Percentiles rank a stretch among this genome's conserved stretches.
Evolutionary conservation across 2,329 filamentous ascomycete genomes (phyloP).

Genomic region (Arachnomyces sp.): DNA sequence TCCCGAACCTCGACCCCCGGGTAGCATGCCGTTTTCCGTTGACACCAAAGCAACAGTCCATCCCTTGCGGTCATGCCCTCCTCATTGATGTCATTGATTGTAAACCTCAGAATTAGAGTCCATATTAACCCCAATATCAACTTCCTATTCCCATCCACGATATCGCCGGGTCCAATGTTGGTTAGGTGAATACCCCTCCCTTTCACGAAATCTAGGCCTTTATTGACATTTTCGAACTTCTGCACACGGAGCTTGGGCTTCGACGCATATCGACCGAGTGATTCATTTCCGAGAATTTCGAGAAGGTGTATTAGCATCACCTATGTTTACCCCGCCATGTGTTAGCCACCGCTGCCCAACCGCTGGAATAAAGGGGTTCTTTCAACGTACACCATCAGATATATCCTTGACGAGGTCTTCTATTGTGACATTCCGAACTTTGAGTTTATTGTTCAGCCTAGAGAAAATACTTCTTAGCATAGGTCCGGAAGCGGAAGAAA

Average conservation of each 20-base stretch:
- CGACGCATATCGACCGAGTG: conserved; percentile 90
- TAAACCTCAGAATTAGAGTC: conserved; percentile 96
- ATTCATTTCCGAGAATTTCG: conserved; percentile 90
- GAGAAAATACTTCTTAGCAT: background rate
- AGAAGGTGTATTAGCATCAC: conserved; percentile 93
- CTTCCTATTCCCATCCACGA: conserved; percentile 95
- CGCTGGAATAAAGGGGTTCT: background rate
- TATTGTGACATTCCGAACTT: conserved; percentile 66
- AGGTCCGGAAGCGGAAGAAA: conserved; percentile 1
- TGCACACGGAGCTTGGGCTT: conserved; percentile 95
- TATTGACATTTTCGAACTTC: conserved; percentile 96
- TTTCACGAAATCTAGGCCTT: conserved; percentile 88
- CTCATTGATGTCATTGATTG: conserved; percentile 96
- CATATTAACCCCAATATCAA: conserved; percentile 96
- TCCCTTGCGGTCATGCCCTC: conserved; percentile 98
- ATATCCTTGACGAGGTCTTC: conserved; percentile 83
- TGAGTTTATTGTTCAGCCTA: conserved; percentile 94
- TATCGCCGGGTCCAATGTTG: conserved; percentile 96
- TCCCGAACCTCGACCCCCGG: conserved; percentile 93
- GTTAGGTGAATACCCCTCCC: conserved; percentile 89
- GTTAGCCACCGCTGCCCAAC: background rate
- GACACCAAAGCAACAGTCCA: conserved; percentile 90
- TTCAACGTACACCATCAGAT: conserved; percentile 72
- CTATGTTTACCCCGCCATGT: conserved; percentile 38
- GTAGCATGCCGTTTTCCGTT: conserved; percentile 96